phyloP scores from a whole-genome alignment of 1,284 basidiomycete species.

The Trichosporon inkin region DNA sequence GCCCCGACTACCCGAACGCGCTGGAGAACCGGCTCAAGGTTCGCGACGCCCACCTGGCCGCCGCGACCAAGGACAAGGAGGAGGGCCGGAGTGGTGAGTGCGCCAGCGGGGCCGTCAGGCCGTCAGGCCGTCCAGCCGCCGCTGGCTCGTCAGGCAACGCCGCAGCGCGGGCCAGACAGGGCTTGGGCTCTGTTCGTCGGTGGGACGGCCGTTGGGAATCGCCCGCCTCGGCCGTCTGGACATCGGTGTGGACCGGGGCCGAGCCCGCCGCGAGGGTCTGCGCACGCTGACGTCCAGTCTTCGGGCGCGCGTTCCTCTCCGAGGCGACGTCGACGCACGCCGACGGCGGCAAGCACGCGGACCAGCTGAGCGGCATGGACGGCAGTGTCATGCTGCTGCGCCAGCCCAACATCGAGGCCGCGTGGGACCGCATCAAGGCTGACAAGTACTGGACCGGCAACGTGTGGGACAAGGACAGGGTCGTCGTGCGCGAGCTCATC shows the following conservation, averaged over 20 bases:
- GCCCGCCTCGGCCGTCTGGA: no score
- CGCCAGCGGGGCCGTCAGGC: no score
- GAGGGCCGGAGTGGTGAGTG: slow-evolving; percentile 19
- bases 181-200: no score
- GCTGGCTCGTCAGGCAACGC: no score
- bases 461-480: slow-evolving; percentile 46
- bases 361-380: slow-evolving; percentile 33
- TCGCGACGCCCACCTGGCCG: slow-evolving; percentile 34
- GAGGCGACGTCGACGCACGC: slow-evolving; percentile 17
- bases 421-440: slow-evolving; percentile 40
- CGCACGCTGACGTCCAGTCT: slow-evolving; percentile 19
- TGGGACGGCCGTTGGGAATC: no score
- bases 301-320: slow-evolving; percentile 26
- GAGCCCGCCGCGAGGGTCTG: not conserved
- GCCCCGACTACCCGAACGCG: slow-evolving; percentile 44
- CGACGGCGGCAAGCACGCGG: slow-evolving; percentile 13
- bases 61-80: slow-evolving; percentile 20
- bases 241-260: no score
- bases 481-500: slow-evolving; percentile 38
- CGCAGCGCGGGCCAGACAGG: no score
- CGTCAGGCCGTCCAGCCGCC: no score
- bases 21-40: slow-evolving; percentile 41
- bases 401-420: slow-evolving; percentile 31
- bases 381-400: slow-evolving; percentile 45
- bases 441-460: slow-evolving; percentile 48